Evolutionary conservation across 2,329 filamentous ascomycete species (phyloP).

Genomic region (Penicillium olsonii): DNA sequence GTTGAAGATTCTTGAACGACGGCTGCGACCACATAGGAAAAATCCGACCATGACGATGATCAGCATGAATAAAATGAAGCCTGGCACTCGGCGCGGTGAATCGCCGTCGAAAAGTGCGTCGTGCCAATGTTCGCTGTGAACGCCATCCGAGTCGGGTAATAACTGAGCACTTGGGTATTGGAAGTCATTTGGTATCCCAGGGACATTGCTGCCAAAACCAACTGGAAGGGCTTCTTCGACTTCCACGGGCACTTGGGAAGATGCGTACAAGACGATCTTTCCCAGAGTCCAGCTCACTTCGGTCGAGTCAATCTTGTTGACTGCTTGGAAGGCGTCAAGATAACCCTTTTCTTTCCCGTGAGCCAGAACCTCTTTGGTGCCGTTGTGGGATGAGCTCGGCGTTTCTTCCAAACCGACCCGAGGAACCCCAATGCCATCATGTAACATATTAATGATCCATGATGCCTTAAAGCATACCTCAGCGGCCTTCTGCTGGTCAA

Average conservation of each 20-base stretch:
- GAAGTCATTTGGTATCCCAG: slow-evolving; percentile 71
- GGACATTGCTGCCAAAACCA: slow-evolving; percentile 86
- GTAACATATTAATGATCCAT: slow-evolving; percentile 95
- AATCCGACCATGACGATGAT: slow-evolving; percentile 70
- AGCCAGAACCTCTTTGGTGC: slow-evolving; percentile 69
- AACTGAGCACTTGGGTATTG: slow-evolving; percentile 64
- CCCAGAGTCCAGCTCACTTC: slow-evolving; percentile 98
- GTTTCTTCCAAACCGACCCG: slow-evolving; percentile 74
- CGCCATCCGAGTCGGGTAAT: slow-evolving; percentile 33
- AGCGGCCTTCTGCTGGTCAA: slow-evolving; percentile 71
- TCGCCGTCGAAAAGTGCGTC: slow-evolving; percentile 65
- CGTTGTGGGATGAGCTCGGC: slow-evolving; percentile 60
- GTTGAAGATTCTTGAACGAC: slow-evolving; percentile 63
- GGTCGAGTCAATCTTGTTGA: slow-evolving; percentile 85
- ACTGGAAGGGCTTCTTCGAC: slow-evolving; percentile 69
- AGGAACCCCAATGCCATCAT: slow-evolving; percentile 93
- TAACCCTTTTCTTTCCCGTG: slow-evolving; percentile 73
- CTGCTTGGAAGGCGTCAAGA: slow-evolving; percentile 82
- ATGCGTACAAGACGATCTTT: slow-evolving; percentile 93
- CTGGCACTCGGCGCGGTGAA: slow-evolving; percentile 68
- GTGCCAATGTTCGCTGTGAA: slow-evolving; percentile 57
- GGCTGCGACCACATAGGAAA: slow-evolving; percentile 77
- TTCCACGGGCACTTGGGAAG: slow-evolving; percentile 76
- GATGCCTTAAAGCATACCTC: slow-evolving; percentile 97
- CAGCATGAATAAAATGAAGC: slow-evolving; percentile 75